Evolutionary conservation across 768 basidiomycete species (phyloP).

Genomic region (Boletus patriciae): DNA sequence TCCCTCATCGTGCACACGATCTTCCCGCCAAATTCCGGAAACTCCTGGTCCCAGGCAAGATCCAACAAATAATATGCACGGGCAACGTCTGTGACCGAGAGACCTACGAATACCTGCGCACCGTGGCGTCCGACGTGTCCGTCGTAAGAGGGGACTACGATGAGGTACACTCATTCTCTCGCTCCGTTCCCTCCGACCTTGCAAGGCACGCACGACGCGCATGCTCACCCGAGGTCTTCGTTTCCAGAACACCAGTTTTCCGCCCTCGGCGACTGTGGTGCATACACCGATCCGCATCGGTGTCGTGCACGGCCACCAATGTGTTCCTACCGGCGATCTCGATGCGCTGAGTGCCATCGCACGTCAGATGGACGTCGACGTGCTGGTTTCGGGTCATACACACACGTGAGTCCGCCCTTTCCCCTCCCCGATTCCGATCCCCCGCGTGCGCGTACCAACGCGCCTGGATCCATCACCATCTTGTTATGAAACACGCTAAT

Average conservation of each 20-base stretch:
- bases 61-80: slow-evolving; percentile 95
- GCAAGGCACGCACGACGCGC: not conserved
- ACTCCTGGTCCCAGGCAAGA: slow-evolving; percentile 92
- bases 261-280: slow-evolving; percentile 73
- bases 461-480: not conserved
- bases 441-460: not conserved
- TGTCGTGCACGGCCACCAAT: slow-evolving; percentile 91
- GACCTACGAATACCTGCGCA: slow-evolving; percentile 93
- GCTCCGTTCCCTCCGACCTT: not conserved
- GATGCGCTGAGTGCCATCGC: slow-evolving; percentile 88
- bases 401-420: slow-evolving; percentile 66
- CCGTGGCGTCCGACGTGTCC: slow-evolving; percentile 90
- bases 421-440: not conserved
- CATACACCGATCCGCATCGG: slow-evolving; percentile 91
- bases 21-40: slow-evolving; percentile 97
- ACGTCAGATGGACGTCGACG: slow-evolving; percentile 97
- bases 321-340: slow-evolving; percentile 86
- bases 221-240: not conserved
- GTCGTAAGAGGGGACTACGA: slow-evolving; percentile 95
- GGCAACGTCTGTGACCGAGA: slow-evolving; percentile 98
- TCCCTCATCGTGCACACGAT: slow-evolving; percentile 87
- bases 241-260: slow-evolving; percentile 63
- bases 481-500: not conserved
- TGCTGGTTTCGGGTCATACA: slow-evolving; percentile 90
- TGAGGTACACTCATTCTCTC: slow-evolving; percentile 56